Percentiles rank a stretch among this genome's conserved stretches.
phyloP scores from a whole-genome alignment of 371 early-diverging fungal genomes.

The Mortierella sp. region DNA sequence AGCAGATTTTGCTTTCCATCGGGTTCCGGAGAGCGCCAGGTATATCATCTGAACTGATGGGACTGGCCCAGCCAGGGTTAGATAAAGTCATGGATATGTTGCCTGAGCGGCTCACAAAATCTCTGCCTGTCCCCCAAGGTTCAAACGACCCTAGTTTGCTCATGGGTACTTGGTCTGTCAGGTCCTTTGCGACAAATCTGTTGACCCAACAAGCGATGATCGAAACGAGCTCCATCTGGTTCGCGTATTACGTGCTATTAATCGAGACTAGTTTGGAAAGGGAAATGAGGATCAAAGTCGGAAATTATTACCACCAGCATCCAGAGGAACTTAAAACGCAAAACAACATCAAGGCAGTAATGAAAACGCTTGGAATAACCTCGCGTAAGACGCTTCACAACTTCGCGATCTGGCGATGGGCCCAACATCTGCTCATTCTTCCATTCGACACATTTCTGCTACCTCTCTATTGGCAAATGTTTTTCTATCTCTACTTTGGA shows the following conservation, averaged over 20 bases:
- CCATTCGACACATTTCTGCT: slow-evolving; percentile 66
- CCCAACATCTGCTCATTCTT: slow-evolving; percentile 64
- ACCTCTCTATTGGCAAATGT: slow-evolving; percentile 72
- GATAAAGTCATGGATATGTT: slow-evolving; percentile 44
- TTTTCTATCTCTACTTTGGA: slow-evolving; percentile 75
- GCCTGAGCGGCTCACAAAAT: slow-evolving; percentile 55
- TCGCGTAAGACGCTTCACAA: slow-evolving; percentile 65
- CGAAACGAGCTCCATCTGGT: slow-evolving; percentile 65
- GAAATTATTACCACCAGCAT: slow-evolving; percentile 45
- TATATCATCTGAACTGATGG: slow-evolving; percentile 46
- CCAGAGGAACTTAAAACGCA: slow-evolving; percentile 25
- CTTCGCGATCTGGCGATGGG: slow-evolving; percentile 72
- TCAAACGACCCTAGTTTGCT: slow-evolving; percentile 61
- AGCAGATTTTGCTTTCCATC: slow-evolving; percentile 45
- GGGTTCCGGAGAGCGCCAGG: slow-evolving; percentile 40
- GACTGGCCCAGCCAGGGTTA: slow-evolving; percentile 45
- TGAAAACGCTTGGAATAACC: slow-evolving; percentile 49
- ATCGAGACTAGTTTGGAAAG: slow-evolving; percentile 67
- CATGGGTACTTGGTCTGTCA: slow-evolving; percentile 68
- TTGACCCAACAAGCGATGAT: slow-evolving; percentile 64
- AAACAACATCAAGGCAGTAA: slow-evolving; percentile 51
- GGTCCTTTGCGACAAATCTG: slow-evolving; percentile 61
- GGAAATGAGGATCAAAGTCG: slow-evolving; percentile 59
- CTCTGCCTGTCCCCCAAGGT: slow-evolving; percentile 61
- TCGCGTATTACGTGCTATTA: slow-evolving; percentile 68